Base-by-base conservation (phyloP, 1,284 basidiomycete genomes). In the Rhodotorula mucilaginosa region DNA sequence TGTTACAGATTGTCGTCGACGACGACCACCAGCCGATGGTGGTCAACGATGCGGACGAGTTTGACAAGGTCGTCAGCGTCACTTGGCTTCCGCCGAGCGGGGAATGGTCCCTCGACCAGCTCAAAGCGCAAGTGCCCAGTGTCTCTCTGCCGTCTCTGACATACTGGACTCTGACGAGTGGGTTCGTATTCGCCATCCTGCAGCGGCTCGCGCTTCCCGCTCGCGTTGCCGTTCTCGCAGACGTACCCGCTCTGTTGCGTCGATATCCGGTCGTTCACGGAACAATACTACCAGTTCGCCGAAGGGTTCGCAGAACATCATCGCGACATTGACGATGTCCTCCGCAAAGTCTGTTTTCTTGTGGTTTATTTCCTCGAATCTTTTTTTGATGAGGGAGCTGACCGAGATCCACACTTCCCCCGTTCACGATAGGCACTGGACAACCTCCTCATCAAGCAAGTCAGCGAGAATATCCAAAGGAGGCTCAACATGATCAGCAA, bases 281-380 rank as follows among this genome's bases (percentile, higher is more conserved):
- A 96, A 77, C 93, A 94, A 78, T 99, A 98, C 83, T 97, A 98
- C 81, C 89, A 92, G 52, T 99, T 98, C 80, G 89, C 94, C 0
- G 96, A 98, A 76, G 96, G 95, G 3, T 91, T 97, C 15, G 88
- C 90, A 2, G 91, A 96, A 80, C 90, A 94, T 73, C 91, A 93
- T 79, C 86, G 91, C 54, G 92, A 96, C 79, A 92, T 97, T 39
- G 96, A 98, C 79, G 92, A 94, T 72, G 86, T 97, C 18, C 82
- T 99, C 62, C 90, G 90, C 82, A 93, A 90, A 85, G 93, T 93
- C 78, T 67, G 79, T 67, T 26, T 57, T 19, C 13, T 39, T 51
- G 57, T 34, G 34, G 34, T 34, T 34, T 34, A 5, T 34, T 34
- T 34, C 34, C 34, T 34, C 34, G 34, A 34, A 34, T 34, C 34